Conservation (phyloP, 2,329 filamentous ascomycete genomes). For the Penicillium sp. region DNA sequence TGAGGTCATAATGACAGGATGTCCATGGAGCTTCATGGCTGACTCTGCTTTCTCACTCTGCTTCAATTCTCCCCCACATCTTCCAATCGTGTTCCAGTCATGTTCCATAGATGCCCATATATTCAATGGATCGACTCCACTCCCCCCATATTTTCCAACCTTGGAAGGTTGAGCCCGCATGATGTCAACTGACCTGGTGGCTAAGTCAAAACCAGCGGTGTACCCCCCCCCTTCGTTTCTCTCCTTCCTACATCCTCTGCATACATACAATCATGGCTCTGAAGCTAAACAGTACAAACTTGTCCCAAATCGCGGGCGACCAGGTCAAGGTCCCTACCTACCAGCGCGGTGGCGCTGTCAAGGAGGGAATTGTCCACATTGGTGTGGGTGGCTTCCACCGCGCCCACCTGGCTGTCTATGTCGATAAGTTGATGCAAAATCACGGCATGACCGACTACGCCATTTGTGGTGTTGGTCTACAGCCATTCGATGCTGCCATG, state of each 20-base stretch:
- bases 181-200: background rate
- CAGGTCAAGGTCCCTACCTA: conserved; percentile 47
- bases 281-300: conserved; percentile 44
- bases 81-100: background rate
- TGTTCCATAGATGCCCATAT: background rate
- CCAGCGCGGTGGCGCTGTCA: conserved; percentile 46
- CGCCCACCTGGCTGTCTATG: conserved; percentile 56
- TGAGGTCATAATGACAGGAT: background rate
- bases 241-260: background rate
- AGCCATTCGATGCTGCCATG: conserved; percentile 54
- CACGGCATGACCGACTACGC: conserved; percentile 50
- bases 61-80: background rate
- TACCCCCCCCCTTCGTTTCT: background rate
- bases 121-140: background rate
- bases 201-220: background rate
- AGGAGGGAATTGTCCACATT: conserved; percentile 58
- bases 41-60: background rate
- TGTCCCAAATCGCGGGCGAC: conserved; percentile 38
- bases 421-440: conserved; percentile 53
- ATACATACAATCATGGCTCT: conserved; percentile 15
- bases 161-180: background rate
- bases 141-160: background rate
- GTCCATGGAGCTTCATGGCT: background rate
- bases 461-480: conserved; percentile 56
- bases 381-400: conserved; percentile 59